Evolutionary conservation across 2,329 filamentous ascomycete genomes (phyloP).

Genomic region (Colletotrichum sp.): DNA sequence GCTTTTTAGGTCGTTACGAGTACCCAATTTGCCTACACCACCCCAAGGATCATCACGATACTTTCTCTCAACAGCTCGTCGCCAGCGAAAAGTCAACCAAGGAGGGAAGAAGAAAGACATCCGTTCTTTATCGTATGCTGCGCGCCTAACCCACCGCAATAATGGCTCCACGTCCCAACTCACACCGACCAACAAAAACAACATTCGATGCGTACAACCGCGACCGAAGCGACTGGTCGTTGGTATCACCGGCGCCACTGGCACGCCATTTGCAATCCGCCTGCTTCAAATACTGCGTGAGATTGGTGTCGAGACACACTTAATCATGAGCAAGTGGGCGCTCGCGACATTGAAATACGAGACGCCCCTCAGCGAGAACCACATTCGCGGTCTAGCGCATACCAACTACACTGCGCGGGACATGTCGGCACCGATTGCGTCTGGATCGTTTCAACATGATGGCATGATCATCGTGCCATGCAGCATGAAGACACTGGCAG

Average conservation of each 20-base stretch:
- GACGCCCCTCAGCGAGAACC: background rate
- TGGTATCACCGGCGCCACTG: conserved; percentile 56
- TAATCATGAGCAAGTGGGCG: conserved; percentile 54
- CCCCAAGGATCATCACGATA: background rate
- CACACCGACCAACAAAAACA: background rate
- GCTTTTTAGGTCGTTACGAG: background rate
- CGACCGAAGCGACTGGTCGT: conserved; percentile 32
- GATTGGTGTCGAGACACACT: conserved; percentile 50
- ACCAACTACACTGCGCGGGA: conserved; percentile 39
- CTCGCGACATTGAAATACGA: conserved; percentile 51
- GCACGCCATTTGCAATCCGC: conserved; percentile 45
- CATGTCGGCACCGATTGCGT: conserved; percentile 47
- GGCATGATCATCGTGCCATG: conserved; percentile 55
- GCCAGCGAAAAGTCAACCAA: background rate
- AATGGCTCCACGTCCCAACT: background rate
- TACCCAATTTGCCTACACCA: background rate
- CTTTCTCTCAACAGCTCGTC: background rate
- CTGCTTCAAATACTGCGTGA: conserved; percentile 41
- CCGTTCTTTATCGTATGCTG: background rate
- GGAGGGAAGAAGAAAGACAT: background rate
- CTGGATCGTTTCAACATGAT: conserved; percentile 44
- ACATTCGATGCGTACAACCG: background rate
- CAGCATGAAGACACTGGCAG: conserved; percentile 53
- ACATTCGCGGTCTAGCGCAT: background rate
- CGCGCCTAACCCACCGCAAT: background rate